Evolutionary conservation across 1,139 yeast species (phyloP).

Genomic region (Protomyces inundatus): DNA sequence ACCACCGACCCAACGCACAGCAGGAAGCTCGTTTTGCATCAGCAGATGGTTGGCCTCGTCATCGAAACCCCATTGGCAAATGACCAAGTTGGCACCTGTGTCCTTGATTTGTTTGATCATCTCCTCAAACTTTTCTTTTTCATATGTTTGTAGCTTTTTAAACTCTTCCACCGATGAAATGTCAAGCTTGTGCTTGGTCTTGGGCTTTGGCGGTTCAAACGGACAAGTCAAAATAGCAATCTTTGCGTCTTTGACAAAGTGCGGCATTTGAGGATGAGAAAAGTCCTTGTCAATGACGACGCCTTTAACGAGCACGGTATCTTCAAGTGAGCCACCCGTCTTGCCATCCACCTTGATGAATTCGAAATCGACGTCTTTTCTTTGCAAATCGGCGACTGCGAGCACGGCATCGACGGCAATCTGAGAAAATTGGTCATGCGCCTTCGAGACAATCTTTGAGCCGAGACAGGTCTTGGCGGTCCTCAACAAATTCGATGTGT

Average conservation of each 20-base stretch:
- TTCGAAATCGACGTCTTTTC: slow-evolving; percentile 95
- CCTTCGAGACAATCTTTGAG: slow-evolving; percentile 88
- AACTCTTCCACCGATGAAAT: slow-evolving; percentile 90
- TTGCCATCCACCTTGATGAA: slow-evolving; percentile 91
- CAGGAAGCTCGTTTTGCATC: slow-evolving; percentile 81
- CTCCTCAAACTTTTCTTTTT: slow-evolving; percentile 80
- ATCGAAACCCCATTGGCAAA: slow-evolving; percentile 99
- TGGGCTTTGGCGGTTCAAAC: slow-evolving; percentile 98
- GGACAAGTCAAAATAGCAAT: slow-evolving; percentile 96
- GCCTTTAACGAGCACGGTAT: slow-evolving; percentile 78
- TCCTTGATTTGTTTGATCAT: slow-evolving; percentile 84
- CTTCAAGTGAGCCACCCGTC: slow-evolving; percentile 89
- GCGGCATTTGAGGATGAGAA: slow-evolving; percentile 98
- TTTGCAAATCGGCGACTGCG: slow-evolving; percentile 82
- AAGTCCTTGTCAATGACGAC: slow-evolving; percentile 93
- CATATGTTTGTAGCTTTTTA: slow-evolving; percentile 81
- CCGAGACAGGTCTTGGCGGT: slow-evolving; percentile 96
- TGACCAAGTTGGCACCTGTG: slow-evolving; percentile 92
- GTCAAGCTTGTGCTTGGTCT: slow-evolving; percentile 94
- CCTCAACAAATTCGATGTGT: slow-evolving; percentile 51
- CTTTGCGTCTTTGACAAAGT: slow-evolving; percentile 68
- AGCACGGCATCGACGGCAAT: slow-evolving; percentile 97
- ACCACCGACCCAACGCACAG: slow-evolving; percentile 99
- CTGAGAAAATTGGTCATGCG: slow-evolving; percentile 86
- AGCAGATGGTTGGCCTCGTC: slow-evolving; percentile 96